phyloP scores from a whole-genome alignment of 169 alveolate species.

The Eimeria sp. region DNA sequence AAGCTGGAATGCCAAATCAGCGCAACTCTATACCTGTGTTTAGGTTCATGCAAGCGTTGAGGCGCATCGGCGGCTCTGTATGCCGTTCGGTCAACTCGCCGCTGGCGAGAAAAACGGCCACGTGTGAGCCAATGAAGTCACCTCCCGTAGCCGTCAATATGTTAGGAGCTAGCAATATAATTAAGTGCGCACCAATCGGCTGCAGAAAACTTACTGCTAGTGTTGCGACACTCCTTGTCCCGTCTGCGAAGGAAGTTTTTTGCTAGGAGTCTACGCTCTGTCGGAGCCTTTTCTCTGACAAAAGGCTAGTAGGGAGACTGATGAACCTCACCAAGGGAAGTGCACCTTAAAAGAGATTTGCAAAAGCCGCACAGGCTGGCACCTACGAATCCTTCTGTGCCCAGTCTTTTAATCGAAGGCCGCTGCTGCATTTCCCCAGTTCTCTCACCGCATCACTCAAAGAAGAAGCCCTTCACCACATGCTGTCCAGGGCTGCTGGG shows the following conservation, averaged over 20 bases:
- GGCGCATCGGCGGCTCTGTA: not conserved
- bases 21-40: not conserved
- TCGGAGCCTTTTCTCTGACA: not conserved
- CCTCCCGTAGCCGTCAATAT: not conserved
- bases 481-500: not conserved
- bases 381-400: not conserved
- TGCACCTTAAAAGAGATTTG: not conserved
- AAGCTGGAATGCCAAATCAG: too few relatives aligned
- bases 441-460: not conserved
- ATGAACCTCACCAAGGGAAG: not conserved
- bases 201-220: not conserved
- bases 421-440: not conserved
- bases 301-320: not conserved
- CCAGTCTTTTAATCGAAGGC: not conserved
- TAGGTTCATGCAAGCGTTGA: not conserved
- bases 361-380: not conserved
- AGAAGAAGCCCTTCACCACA: not conserved
- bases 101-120: not conserved
- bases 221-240: not conserved
- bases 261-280: not conserved
- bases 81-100: not conserved
- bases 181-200: not conserved
- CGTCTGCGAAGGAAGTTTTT: not conserved
- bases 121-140: not conserved
- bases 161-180: not conserved